Percentiles rank a stretch among this genome's conserved stretches.
Conservation (phyloP, 345 rosid species). For the Leavenworthia alabamica region DNA sequence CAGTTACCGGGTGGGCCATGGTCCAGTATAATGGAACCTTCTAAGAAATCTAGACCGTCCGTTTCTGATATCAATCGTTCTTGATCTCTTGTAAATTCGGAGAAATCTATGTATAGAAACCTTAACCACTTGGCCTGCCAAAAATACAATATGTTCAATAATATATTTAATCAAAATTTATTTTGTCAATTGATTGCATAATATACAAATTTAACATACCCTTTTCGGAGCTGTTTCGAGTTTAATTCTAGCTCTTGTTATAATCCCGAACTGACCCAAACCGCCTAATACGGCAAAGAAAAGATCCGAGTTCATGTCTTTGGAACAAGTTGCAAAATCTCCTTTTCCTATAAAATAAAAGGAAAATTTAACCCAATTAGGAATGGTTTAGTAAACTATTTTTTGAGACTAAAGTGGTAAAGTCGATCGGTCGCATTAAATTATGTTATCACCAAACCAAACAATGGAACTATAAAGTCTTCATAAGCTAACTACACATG, state of each 20-base stretch:
- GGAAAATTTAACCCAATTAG: neutral
- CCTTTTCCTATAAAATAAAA: slow-evolving; percentile 46
- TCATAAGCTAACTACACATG: slow-evolving; percentile 8
- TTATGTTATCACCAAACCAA: slow-evolving; percentile 13
- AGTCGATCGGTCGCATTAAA: slow-evolving; percentile 18
- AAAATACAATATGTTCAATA: neutral
- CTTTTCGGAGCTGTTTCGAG: slow-evolving; percentile 50
- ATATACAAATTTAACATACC: slow-evolving; percentile 28
- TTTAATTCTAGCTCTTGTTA: slow-evolving; percentile 64
- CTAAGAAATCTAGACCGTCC: slow-evolving; percentile 48
- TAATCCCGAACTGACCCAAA: slow-evolving; percentile 79
- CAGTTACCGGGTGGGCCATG: slow-evolving; percentile 48
- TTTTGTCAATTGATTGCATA: neutral
- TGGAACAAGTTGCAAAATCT: slow-evolving; percentile 57
- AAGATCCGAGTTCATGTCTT: slow-evolving; percentile 46
- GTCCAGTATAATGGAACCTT: slow-evolving; percentile 55
- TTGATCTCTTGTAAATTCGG: slow-evolving; percentile 54
- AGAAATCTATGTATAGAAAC: slow-evolving; percentile 59
- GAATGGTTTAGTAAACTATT: neutral
- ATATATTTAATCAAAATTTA: neutral
- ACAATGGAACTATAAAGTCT: slow-evolving; percentile 20
- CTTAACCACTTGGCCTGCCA: slow-evolving; percentile 66
- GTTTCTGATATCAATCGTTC: slow-evolving; percentile 54
- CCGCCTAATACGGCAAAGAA: slow-evolving; percentile 67
- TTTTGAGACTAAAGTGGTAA: slow-evolving; percentile 4